Base-by-base conservation (phyloP, 768 basidiomycete species). In the Phlegmacium glaucopus region DNA sequence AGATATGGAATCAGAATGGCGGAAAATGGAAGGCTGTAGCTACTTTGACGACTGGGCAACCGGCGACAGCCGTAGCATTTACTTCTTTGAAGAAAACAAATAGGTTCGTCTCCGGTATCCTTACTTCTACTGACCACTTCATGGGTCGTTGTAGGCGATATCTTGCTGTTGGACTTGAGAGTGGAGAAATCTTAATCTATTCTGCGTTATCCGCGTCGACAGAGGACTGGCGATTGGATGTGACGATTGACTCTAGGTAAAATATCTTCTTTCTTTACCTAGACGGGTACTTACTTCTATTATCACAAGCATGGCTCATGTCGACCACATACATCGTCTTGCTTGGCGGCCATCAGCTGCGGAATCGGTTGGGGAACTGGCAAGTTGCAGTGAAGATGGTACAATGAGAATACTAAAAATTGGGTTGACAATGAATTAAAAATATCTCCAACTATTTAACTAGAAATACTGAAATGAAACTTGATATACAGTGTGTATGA, bases 321-420 rank as follows among this genome's bases (percentile, higher is more conserved):
- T 85, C 29, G 80, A 83, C 51, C 86, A 91, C 47, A 78, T 97
- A 42, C 82, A 94, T 56, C 78, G 79, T 48, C 69, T 96, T 46
- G 75, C 82, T n/a, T 97, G 91, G 90, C 77, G 85, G 30, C 82
- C 85, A 26, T 63, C 63, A 11, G 56, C 51, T 6, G 54, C 62
- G 26, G 58, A 45, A 10, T 56, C 53, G n/a, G 50, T 57, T 37
- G 69, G 66, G 47, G 74, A 81, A 49, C 76, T 97, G 44, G 94
- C 91, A 28, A 91, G 84, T 49, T 91, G 91, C 59, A 90, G 90
- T 65, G 92, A 95, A 72, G 94, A 97, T 76, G 84, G 90, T 73
- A 88, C 87, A 74, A 72, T 94, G 68, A 87, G 83, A 66, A 75
- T 95, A 71, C 70, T 83, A 66, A 73, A 72, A 60, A 71, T 90